phyloP scores from a whole-genome alignment of 2,329 filamentous ascomycete species.

The Diaporthe sp. region DNA sequence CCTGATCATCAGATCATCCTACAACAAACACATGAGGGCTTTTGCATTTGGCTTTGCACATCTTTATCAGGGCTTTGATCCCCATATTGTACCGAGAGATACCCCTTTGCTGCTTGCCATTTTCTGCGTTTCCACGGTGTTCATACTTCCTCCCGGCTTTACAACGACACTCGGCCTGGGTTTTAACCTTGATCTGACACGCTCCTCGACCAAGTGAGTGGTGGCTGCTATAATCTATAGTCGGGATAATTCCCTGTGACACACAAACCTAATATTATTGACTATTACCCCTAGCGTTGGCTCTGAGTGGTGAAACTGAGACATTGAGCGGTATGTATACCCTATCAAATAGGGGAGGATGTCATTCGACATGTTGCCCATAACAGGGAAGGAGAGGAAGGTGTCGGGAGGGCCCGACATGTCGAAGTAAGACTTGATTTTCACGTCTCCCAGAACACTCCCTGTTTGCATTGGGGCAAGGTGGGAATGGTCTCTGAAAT shows the following conservation, averaged over 20 bases:
- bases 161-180: background rate
- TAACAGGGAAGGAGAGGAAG: background rate
- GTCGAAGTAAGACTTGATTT: background rate
- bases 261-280: background rate
- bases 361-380: background rate
- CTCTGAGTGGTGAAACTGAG: background rate
- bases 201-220: background rate
- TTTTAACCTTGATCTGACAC: background rate
- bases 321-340: no score
- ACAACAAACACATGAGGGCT: background rate
- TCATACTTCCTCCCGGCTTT: background rate
- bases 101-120: conserved; percentile 23
- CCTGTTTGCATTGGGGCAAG: background rate
- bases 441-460: background rate
- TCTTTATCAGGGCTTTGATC: conserved; percentile 21
- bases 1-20: background rate
- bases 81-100: conserved; percentile 33
- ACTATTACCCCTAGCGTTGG: background rate
- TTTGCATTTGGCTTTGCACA: conserved; percentile 26
- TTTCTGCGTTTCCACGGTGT: background rate
- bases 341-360: background rate
- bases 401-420: background rate
- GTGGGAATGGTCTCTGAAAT: background rate
- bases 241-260: background rate
- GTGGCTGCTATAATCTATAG: background rate